These are phyloP conservation scores for Pseudonitzschia pungens DNA, from an alignment of 108 stramenopile genomes.

Conservation along the genomic window DNA sequence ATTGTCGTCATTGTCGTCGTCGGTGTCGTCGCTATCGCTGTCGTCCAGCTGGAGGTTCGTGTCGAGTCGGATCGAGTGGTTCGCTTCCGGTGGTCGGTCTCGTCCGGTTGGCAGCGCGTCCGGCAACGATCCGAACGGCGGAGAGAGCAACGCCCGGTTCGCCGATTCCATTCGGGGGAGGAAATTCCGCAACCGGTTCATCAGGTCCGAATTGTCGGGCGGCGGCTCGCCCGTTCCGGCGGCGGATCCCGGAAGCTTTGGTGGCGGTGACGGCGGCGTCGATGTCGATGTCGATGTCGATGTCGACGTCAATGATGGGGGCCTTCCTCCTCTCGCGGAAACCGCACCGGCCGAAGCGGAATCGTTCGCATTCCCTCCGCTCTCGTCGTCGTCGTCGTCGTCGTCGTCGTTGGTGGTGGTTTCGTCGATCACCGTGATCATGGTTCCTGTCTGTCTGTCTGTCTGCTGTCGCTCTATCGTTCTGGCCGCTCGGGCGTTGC, in stretches of 20 bases:
- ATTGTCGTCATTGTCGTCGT: background rate
- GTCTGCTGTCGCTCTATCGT: no score
- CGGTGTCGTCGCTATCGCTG: background rate
- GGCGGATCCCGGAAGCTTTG: background rate
- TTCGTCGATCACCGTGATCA: background rate
- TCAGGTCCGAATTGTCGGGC: slow-evolving; percentile 18
- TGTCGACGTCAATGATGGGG: background rate
- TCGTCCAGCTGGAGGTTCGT: slow-evolving; percentile 4
- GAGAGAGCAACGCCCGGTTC: slow-evolving; percentile 16
- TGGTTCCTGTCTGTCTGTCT: background rate
- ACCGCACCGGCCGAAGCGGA: background rate
- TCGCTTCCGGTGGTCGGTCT: background rate
- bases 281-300: background rate
- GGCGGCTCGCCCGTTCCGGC: background rate
- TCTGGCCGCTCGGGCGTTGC: no score
- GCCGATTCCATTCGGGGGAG: slow-evolving; percentile 32
- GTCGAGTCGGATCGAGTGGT: slow-evolving; percentile 5
- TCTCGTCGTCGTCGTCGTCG: no score
- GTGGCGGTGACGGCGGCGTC: background rate
- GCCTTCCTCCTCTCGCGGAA: background rate
- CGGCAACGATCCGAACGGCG: background rate
- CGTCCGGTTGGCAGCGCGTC: background rate
- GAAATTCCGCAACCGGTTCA: slow-evolving; percentile 33
- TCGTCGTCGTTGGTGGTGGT: no score
- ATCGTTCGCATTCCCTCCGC: background rate